These are phyloP conservation scores for Morella rubra DNA, from an alignment of 306 rosid genomes.

Conservation along the genomic window DNA sequence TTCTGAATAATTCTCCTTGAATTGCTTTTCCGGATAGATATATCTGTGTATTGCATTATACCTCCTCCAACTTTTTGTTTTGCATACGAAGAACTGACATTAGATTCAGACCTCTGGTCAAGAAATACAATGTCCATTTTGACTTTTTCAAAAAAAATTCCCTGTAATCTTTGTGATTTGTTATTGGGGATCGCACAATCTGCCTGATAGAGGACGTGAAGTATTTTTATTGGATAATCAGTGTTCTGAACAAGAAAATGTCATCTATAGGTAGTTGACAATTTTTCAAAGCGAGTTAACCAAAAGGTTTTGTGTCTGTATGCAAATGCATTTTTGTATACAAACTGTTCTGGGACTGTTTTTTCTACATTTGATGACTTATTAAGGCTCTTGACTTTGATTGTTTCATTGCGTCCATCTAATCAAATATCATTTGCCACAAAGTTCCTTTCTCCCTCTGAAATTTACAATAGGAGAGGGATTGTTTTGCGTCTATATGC, in stretches of 20 bases:
- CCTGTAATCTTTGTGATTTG: neutral
- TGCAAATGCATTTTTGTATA: neutral
- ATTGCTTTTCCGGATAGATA: constrained; percentile 15
- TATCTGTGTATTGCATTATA: constrained; percentile 6
- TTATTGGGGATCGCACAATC: neutral
- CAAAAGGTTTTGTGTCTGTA: neutral
- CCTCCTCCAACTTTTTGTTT: constrained; percentile 1
- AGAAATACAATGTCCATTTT: neutral
- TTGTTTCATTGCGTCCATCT: neutral
- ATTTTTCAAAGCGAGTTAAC: constrained; percentile 4
- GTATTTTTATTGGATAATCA: constrained; percentile 14
- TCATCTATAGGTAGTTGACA: neutral
- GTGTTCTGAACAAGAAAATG: constrained; percentile 4
- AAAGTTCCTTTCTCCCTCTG: constrained; percentile 1
- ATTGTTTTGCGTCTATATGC: neutral
- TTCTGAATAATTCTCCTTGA: constrained; percentile 1
- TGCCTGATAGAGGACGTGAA: neutral
- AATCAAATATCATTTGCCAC: neutral
- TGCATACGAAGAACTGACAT: neutral
- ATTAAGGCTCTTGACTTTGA: neutral
- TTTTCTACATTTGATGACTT: neutral
- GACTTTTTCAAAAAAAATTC: neutral
- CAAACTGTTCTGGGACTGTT: neutral
- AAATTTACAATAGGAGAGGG: neutral
- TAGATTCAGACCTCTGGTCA: neutral